A percentile compares a stretch with the other conserved stretches of the same genome.
phyloP scores from a whole-genome alignment of 2,329 filamentous ascomycete genomes.

The Colletotrichum aenigma region DNA sequence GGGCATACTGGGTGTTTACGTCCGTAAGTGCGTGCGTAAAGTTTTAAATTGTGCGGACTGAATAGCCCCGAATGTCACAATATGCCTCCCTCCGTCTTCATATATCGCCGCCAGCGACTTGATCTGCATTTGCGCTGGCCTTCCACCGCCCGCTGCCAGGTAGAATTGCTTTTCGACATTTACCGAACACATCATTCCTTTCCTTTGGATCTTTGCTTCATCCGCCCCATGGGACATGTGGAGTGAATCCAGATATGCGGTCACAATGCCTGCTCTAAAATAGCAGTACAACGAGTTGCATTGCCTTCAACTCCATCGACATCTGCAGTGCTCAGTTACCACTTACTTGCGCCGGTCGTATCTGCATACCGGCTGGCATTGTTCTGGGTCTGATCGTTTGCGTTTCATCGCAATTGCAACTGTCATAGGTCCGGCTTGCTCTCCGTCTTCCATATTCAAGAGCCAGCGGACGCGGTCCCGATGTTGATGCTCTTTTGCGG shows the following conservation, averaged over 20 bases:
- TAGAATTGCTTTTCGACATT: neutral
- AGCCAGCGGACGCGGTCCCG: neutral
- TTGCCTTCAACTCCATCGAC: neutral
- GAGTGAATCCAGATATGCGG: neutral
- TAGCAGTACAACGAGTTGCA: neutral
- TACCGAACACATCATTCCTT: neutral
- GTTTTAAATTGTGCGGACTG: neutral
- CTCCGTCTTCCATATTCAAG: neutral
- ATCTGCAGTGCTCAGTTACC: neutral
- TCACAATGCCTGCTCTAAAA: neutral
- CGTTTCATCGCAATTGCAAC: neutral
- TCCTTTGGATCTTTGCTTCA: neutral
- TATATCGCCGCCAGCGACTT: neutral
- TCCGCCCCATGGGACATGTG: neutral
- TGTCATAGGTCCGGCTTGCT: neutral
- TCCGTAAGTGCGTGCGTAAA: neutral
- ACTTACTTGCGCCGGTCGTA: neutral
- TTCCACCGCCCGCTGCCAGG: neutral
- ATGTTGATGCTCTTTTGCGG: neutral
- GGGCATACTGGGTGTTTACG: neutral
- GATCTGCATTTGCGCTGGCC: neutral
- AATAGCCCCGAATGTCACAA: slow-evolving; percentile 1
- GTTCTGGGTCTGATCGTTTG: neutral
- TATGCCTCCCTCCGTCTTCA: neutral
- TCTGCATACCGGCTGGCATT: neutral